These are phyloP conservation scores for Yamadazyma dushanensis DNA, from an alignment of 1,139 yeast genomes.

Conservation along the genomic window DNA sequence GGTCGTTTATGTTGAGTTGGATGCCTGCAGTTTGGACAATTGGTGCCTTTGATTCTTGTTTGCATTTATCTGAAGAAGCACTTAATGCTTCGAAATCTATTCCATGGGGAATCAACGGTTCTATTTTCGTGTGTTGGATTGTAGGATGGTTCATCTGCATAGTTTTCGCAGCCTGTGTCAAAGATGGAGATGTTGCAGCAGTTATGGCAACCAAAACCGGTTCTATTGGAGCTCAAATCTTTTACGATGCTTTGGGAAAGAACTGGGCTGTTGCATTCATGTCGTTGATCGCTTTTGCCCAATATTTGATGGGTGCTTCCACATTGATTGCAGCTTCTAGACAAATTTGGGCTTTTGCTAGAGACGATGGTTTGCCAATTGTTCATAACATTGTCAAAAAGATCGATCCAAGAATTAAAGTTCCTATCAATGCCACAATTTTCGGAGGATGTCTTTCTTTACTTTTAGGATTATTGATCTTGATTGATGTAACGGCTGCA, in stretches of 20 bases:
- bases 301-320: conserved; percentile 61
- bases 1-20: conserved; percentile 62
- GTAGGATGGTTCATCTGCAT: conserved; percentile 61
- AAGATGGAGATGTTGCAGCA: conserved; percentile 44
- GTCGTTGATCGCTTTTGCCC: conserved; percentile 59
- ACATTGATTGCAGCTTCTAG: conserved; percentile 37
- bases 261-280: conserved; percentile 69
- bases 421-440: conserved; percentile 62
- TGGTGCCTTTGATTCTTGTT: conserved; percentile 70
- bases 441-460: conserved; percentile 50
- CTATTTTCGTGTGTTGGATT: conserved; percentile 56
- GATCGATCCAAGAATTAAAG: conserved; percentile 51
- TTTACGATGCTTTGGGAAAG: conserved; percentile 65
- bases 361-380: conserved; percentile 46
- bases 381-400: conserved; percentile 46
- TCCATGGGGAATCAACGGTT: conserved; percentile 57
- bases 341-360: conserved; percentile 41
- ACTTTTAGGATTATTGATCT: conserved; percentile 55
- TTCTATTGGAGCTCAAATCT: conserved; percentile 64
- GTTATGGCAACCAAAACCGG: conserved; percentile 48
- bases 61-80: conserved; percentile 75
- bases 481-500: conserved; percentile 62
- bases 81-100: conserved; percentile 64
- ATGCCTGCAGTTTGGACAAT: conserved; percentile 70
- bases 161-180: conserved; percentile 56